Evolutionary conservation across 352 stramenopile species (phyloP).

Genomic region (Phytophthora pini): DNA sequence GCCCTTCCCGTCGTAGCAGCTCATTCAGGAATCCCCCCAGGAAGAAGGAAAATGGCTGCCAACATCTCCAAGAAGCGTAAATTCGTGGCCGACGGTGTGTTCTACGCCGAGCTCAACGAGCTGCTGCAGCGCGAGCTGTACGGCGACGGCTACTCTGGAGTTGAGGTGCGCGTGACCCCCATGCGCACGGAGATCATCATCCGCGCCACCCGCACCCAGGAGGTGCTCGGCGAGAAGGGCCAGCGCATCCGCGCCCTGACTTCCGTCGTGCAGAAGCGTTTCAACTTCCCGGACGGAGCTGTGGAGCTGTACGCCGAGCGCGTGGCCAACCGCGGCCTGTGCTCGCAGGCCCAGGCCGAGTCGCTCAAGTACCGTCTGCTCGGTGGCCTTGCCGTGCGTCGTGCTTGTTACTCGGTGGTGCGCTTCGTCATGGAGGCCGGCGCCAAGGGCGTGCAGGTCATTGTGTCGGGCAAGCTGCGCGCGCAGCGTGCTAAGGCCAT

Average conservation of each 20-base stretch:
- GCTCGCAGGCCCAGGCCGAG: conserved; percentile 98
- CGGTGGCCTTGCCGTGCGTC: conserved; percentile 97
- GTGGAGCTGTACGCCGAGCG: conserved; percentile 99
- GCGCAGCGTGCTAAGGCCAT: conserved; percentile 99
- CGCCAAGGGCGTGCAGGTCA: conserved; percentile 99
- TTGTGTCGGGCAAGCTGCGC: conserved; percentile 99
- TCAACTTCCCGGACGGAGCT: conserved; percentile 94
- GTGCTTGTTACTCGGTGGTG: conserved; percentile 99
- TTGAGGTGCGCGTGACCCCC: conserved; percentile 99
- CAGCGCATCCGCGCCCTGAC: conserved; percentile 99
- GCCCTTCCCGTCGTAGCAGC: neutral
- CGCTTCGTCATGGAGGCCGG: conserved; percentile 99
- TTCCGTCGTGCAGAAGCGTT: conserved; percentile 99
- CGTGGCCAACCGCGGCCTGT: conserved; percentile 98
- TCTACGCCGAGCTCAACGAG: conserved; percentile 99
- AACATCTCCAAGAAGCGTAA: conserved; percentile 99
- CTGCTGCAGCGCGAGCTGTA: conserved; percentile 98
- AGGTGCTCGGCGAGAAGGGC: conserved; percentile 99
- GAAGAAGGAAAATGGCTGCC: conserved; percentile 70
- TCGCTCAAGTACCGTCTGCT: conserved; percentile 99
- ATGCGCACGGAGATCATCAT: conserved; percentile 99
- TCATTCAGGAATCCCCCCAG: conserved; percentile 41
- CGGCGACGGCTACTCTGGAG: conserved; percentile 98
- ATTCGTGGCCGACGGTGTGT: conserved; percentile 99
- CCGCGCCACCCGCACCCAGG: conserved; percentile 98